These are phyloP conservation scores for Eucalyptus curtisii DNA, from an alignment of 345 rosid species.

Conservation along the genomic window DNA sequence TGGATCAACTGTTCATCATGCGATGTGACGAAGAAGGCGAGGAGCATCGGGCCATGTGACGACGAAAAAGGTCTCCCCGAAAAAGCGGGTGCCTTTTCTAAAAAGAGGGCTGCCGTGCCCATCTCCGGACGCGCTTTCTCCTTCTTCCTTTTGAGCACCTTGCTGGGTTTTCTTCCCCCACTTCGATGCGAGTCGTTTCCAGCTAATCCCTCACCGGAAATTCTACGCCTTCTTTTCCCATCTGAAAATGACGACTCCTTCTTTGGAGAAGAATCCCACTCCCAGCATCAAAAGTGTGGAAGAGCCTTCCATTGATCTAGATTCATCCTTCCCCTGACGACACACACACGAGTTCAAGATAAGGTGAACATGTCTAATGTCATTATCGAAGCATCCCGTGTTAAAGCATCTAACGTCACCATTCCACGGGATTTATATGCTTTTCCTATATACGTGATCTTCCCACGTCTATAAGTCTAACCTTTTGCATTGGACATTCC, in stretches of 20 bases:
- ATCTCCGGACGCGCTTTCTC: not conserved
- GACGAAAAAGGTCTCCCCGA: not conserved
- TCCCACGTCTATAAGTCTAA: not conserved
- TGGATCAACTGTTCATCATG: not conserved
- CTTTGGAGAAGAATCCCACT: not conserved
- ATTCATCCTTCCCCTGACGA: not conserved
- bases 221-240: not conserved
- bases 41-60: not conserved
- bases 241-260: not conserved
- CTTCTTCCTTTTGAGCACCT: not conserved
- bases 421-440: not conserved
- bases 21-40: not conserved
- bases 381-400: not conserved
- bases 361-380: not conserved
- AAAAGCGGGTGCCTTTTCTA: not conserved
- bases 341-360: not conserved
- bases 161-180: not conserved
- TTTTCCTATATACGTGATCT: not conserved
- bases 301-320: not conserved
- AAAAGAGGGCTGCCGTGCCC: not conserved
- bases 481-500: not conserved
- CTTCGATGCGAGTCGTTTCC: not conserved
- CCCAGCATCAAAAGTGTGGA: not conserved
- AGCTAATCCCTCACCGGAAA: not conserved
- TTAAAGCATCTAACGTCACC: not conserved